Evolutionary conservation across 78 protist species (phyloP), one percentile per base, ranked within the genome.

Genomic region (Diacronema lutheri): DNA sequence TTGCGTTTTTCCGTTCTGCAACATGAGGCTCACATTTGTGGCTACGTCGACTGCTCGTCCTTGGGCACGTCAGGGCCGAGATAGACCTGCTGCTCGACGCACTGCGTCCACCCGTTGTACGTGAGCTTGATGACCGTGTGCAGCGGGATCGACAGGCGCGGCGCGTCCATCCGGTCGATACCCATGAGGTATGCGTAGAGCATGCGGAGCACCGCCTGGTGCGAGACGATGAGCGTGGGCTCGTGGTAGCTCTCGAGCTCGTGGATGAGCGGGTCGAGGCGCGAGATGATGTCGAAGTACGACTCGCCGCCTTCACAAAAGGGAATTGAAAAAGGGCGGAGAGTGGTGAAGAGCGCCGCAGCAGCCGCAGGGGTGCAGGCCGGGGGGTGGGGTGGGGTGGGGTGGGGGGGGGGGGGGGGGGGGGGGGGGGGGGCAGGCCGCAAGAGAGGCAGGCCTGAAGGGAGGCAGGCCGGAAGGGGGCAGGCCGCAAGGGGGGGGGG

Each of bases 131-230:
- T 71, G 37, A 71, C 58, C 10, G 79, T 41, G 21, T 71, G 79
- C 79, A 71, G 57, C 33, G 79, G 79, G 26, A 71, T 41, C 35
- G 11, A 1, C 16, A 71, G 0, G 11, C 16, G 4, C 25, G 79
- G 79, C 37, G 79, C 79, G 16, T 23, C 1, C 26, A 33, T 31
- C 21, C 79, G 79, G 10, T 56, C 4, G n/a, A 1, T 0, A 3
- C 50, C 79, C 58, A 41, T 71, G 31, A 71, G 79, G 57, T 71
- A 71, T 19, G 29, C 10, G 57, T 71, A 71, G 13, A 71, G 58
- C 58, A 71, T 21, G 1, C 79, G 79, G 37, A 71, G 79, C 58
- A 71, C 79, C 16, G 79, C 79, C 76, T 61, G 66, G 33, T 61
- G 66, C 10, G 66, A 61, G 20, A 61, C 66, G 33, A 61, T 61